Base-by-base conservation (phyloP, 2,329 filamentous ascomycete genomes). In the Cordyceps tenuipes region DNA sequence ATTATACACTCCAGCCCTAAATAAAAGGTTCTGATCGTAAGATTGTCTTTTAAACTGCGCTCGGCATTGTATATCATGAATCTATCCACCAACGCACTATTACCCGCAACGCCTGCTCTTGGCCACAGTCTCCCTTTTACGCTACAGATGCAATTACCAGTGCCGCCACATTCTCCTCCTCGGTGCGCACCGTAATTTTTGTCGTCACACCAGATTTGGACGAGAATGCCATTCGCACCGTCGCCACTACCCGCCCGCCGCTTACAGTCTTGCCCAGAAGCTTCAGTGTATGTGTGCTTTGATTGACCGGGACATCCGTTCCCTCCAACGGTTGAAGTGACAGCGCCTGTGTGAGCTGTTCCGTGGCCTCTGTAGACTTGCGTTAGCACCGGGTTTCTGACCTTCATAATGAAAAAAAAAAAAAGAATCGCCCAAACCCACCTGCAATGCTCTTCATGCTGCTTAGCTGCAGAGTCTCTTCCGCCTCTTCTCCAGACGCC, bases 241-340 rank as follows among this genome's bases (percentile, higher is more conserved):
- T 87, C 62, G 89, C 89, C 60, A 92, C 90, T 17, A 99, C 93
- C 69, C 88, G 88, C 66, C 94, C 94, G 41, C 93, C 94, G 39
- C 84, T 86, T 63, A 97, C 87, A 48, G 91, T 96, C 85, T 97
- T 97, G 71, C 94, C 94, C 72, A 97, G 89, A 41, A 99, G 80
- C 78, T 96, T 97, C 71, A 99, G 86, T 4, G 91, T 92, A 74
- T 99, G 94, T 63, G 92, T 97, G 62, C 87, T 92, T 69, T 88
- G 88, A 70, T 87, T 95, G 66, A 96, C 80, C 0, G 91, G 88
- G 44, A 99, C 87, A 66, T 99, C 94, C 36, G 90, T 96, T 67
- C 93, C 94, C 68, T 99, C 94, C 50, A 99, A 82, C 13, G 94
- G 90, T 74, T 97, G 94, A 69, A 99, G 80, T 36, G 91, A 96